A percentile compares a stretch with the other conserved stretches of the same genome.
Conservation (phyloP, 495 filamentous ascomycete genomes). For the Saxophila tyrrhenica region DNA sequence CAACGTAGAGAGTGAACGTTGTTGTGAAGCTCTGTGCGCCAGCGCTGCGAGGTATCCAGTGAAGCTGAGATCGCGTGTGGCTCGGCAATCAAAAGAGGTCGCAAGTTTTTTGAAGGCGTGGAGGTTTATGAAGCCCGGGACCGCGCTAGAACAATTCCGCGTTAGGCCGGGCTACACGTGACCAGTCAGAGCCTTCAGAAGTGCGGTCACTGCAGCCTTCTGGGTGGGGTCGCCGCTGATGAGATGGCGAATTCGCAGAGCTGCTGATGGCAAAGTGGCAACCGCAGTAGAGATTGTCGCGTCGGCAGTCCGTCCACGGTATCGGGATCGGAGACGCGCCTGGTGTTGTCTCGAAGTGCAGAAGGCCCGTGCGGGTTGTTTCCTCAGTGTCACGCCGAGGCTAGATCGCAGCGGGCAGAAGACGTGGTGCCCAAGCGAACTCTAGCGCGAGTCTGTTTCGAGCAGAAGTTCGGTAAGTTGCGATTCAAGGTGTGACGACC, state of each 20-base stretch:
- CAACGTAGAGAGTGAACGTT: neutral
- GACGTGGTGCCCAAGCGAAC: too few species aligned
- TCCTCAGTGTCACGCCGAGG: neutral
- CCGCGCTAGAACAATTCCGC: too few species aligned
- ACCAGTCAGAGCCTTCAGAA: neutral
- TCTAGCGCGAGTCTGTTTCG: neutral
- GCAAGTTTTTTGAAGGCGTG: neutral
- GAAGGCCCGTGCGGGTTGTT: neutral
- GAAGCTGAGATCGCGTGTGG: neutral
- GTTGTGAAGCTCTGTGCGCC: constrained; percentile 3
- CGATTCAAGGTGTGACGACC: too few species aligned
- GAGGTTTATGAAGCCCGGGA: too few species aligned
- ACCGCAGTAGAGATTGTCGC: neutral
- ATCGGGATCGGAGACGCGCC: too few species aligned
- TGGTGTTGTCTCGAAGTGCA: neutral
- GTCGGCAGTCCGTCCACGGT: too few species aligned
- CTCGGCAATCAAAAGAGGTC: constrained; percentile 2
- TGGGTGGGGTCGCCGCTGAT: neutral
- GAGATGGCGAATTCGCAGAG: neutral
- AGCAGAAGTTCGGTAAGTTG: too few species aligned
- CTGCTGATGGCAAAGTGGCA: neutral
- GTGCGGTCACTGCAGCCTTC: neutral
- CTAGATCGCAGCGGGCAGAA: neutral
- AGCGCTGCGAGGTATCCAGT: neutral
- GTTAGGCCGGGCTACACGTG: neutral